Evolutionary conservation across 176 grass and related monocot species (phyloP).

Genomic region (Musa troglodytarum): DNA sequence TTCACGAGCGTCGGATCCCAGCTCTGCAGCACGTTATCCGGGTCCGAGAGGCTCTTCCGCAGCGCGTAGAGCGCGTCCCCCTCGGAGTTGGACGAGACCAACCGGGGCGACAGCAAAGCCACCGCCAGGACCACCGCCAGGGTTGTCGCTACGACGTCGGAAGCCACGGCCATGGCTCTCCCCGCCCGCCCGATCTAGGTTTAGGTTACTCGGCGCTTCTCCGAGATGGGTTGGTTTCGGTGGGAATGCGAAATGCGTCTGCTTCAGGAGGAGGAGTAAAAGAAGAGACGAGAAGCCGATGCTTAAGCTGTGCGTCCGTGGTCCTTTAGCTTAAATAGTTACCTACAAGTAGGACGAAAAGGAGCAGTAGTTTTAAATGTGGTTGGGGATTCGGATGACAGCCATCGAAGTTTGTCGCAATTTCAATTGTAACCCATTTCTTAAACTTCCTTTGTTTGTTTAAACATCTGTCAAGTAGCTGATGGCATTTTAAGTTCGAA

Average conservation of each 20-base stretch:
- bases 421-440: not conserved
- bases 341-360: not conserved
- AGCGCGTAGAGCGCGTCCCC: constrained; percentile 56
- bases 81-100: constrained; percentile 37
- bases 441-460: not conserved
- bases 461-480: not conserved
- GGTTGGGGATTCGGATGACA: not conserved
- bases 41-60: constrained; percentile 20
- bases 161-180: constrained; percentile 23
- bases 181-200: constrained; percentile 1
- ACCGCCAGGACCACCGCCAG: constrained; percentile 11
- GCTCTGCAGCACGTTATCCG: constrained; percentile 12
- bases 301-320: not conserved
- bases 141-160: not conserved
- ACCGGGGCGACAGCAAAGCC: constrained; percentile 7
- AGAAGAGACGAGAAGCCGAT: not conserved
- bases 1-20: constrained; percentile 24
- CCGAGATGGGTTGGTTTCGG: not conserved
- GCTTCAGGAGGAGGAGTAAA: not conserved
- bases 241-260: not conserved
- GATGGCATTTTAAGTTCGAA: not conserved
- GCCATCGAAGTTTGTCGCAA: not conserved
- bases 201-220: constrained; percentile 2
- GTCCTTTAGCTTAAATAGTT: not conserved
- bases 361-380: not conserved